These are phyloP conservation scores for Capsicum rhomboideum DNA, from an alignment of 257 asterid species.

Conservation along the genomic window DNA sequence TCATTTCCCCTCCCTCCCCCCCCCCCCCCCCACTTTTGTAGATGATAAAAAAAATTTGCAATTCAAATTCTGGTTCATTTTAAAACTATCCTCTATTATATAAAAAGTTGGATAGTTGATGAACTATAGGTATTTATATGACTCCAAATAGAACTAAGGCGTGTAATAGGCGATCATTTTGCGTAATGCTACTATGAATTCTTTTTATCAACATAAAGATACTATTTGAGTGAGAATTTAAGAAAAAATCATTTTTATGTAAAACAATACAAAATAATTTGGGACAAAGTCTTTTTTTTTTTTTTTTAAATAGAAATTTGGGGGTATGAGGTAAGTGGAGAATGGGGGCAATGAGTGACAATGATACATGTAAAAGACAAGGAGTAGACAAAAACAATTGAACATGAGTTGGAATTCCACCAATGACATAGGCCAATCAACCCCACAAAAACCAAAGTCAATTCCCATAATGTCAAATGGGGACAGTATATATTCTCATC, in stretches of 20 bases:
- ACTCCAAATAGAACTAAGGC: neutral
- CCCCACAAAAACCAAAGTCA: slow-evolving; percentile 27
- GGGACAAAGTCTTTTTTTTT: neutral
- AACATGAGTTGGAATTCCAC: slow-evolving; percentile 64
- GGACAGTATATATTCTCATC: neutral
- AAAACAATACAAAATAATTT: neutral
- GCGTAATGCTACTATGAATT: neutral
- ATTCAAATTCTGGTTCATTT: neutral
- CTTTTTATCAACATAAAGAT: neutral
- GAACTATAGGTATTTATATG: neutral
- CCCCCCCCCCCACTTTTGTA: no score
- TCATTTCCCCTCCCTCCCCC: neutral
- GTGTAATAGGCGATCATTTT: neutral
- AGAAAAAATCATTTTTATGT: neutral
- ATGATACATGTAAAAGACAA: slow-evolving; percentile 21
- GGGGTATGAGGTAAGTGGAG: neutral
- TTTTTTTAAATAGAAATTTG: neutral
- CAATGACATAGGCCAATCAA: neutral
- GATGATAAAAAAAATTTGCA: neutral
- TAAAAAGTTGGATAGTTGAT: neutral
- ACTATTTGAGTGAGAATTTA: neutral
- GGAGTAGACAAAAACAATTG: slow-evolving; percentile 31
- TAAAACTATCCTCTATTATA: neutral
- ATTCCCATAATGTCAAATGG: slow-evolving; percentile 8
- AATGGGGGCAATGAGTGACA: slow-evolving; percentile 17